Conservation (phyloP, 495 filamentous ascomycete genomes). For the Tuber aestivum region DNA sequence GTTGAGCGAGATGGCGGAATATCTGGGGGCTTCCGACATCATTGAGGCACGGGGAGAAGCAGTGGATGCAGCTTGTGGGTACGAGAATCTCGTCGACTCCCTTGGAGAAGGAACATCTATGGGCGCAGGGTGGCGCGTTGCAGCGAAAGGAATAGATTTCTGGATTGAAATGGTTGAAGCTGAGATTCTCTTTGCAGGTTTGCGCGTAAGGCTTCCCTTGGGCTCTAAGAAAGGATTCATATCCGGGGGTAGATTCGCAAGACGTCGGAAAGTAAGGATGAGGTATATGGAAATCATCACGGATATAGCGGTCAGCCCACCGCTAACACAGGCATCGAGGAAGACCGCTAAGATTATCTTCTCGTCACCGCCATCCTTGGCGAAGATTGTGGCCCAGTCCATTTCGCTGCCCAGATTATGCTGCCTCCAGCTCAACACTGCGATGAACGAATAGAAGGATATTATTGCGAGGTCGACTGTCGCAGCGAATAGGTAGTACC, state of each 20-base stretch:
- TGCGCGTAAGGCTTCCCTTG: slow-evolving; percentile 24
- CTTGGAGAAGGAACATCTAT: background rate
- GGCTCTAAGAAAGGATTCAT: slow-evolving; percentile 32
- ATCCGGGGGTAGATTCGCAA: slow-evolving; percentile 28
- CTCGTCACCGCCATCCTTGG: background rate
- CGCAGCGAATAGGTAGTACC: slow-evolving; percentile 31
- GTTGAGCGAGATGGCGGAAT: slow-evolving; percentile 3
- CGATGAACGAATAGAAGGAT: slow-evolving; percentile 34
- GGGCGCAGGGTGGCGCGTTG: slow-evolving; percentile 13
- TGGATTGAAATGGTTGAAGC: slow-evolving; percentile 15
- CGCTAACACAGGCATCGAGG: slow-evolving; percentile 19
- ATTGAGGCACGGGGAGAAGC: background rate
- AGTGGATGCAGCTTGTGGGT: slow-evolving; percentile 2
- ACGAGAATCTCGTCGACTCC: background rate
- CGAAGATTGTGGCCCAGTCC: slow-evolving; percentile 32
- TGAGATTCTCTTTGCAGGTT: slow-evolving; percentile 29
- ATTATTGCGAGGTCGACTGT: slow-evolving; percentile 31
- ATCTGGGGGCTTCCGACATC: background rate
- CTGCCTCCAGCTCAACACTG: slow-evolving; percentile 27
- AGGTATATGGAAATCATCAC: slow-evolving; percentile 26
- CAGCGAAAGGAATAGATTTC: slow-evolving; percentile 29
- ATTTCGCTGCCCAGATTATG: slow-evolving; percentile 6
- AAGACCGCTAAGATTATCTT: slow-evolving; percentile 31
- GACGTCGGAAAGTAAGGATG: slow-evolving; percentile 29
- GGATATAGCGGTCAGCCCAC: slow-evolving; percentile 29